Evolutionary conservation across 1,284 basidiomycete genomes (phyloP).

Genomic region (Fomitopsis pinicola): DNA sequence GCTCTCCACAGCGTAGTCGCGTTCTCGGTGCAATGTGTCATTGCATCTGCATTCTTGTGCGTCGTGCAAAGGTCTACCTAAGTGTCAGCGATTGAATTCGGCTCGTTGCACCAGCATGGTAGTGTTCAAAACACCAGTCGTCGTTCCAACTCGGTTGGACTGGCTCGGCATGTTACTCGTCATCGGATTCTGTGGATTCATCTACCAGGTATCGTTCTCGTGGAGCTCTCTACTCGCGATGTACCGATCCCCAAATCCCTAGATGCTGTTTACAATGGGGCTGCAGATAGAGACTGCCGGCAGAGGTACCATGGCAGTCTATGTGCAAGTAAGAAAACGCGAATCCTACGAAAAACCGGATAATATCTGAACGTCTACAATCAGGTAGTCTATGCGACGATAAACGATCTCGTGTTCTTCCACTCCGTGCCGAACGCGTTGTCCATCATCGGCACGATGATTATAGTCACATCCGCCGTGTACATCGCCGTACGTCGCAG

Average conservation of each 20-base stretch:
- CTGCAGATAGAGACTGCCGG: slow-evolving; percentile 63
- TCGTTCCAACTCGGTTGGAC: slow-evolving; percentile 43
- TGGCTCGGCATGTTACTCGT: slow-evolving; percentile 42
- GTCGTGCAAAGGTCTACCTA: slow-evolving; percentile 10
- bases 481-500: neutral
- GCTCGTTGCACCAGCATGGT: slow-evolving; percentile 34
- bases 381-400: slow-evolving; percentile 58
- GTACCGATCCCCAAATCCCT: neutral
- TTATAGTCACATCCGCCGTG: slow-evolving; percentile 56
- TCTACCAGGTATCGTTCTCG: slow-evolving; percentile 42
- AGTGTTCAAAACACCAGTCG: slow-evolving; percentile 33
- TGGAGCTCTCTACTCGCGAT: no score
- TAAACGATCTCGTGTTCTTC: slow-evolving; percentile 61
- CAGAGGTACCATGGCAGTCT: slow-evolving; percentile 57
- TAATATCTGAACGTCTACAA: no score
- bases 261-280: slow-evolving; percentile 58
- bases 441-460: slow-evolving; percentile 50
- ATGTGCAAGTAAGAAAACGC: slow-evolving; percentile 43
- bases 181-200: slow-evolving; percentile 57
- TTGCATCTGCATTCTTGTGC: slow-evolving; percentile 49
- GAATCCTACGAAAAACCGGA: no score
- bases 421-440: slow-evolving; percentile 44
- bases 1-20: slow-evolving; percentile 69
- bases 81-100: neutral
- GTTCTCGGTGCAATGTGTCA: slow-evolving; percentile 61